A percentile compares a stretch with the other conserved stretches of the same genome.
phyloP scores from a whole-genome alignment of 2,329 filamentous ascomycete species.

The Cladosporium sp. region DNA sequence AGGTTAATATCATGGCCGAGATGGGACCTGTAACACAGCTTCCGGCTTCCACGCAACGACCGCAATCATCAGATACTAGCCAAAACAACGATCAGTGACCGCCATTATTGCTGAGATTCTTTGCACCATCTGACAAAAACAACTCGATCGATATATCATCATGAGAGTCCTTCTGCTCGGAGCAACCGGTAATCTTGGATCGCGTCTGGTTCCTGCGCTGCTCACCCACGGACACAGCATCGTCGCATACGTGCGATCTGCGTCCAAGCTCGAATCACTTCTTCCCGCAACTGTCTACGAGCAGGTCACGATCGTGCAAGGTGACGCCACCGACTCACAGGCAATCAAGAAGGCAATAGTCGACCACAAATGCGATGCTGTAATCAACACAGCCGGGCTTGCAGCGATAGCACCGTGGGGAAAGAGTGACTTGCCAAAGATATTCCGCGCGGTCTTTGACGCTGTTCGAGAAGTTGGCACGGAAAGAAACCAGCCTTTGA shows the following conservation, averaged over 20 bases:
- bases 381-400: constrained; percentile 39
- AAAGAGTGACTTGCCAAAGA: constrained; percentile 33
- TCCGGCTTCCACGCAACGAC: no score
- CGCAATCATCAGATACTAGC: not conserved
- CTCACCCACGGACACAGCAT: constrained; percentile 35
- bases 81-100: not conserved
- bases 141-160: not conserved
- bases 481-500: constrained; percentile 32
- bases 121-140: not conserved
- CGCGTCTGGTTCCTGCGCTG: constrained; percentile 21
- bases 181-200: constrained; percentile 19
- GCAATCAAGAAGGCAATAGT: constrained; percentile 35
- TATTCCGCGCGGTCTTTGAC: constrained; percentile 34
- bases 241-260: constrained; percentile 38
- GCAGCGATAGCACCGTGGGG: constrained; percentile 37
- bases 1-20: no score
- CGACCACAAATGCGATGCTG: constrained; percentile 35
- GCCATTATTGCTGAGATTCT: not conserved
- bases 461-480: constrained; percentile 32
- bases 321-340: constrained; percentile 35
- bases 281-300: constrained; percentile 31
- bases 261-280: constrained; percentile 35
- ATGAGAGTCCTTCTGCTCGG: constrained; percentile 20
- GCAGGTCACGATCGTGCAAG: constrained; percentile 34
- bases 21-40: no score